phyloP scores from a whole-genome alignment of 2,329 filamentous ascomycete species.

The Fusarium metavorans region DNA sequence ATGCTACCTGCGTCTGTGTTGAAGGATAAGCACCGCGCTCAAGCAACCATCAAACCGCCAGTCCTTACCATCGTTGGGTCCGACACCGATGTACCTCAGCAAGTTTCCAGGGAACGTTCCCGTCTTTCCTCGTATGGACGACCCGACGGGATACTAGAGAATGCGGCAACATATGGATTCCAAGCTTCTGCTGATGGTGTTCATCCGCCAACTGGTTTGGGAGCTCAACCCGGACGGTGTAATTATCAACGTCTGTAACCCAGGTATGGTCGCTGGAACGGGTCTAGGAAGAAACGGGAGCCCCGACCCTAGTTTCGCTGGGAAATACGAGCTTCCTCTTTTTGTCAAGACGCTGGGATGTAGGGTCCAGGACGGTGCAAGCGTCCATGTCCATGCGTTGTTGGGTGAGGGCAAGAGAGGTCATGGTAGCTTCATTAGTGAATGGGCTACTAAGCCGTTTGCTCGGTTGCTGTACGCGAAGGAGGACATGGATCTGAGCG shows the following conservation, averaged over 20 bases:
- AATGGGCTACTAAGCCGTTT: conserved; percentile 6
- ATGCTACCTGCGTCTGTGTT: neutral
- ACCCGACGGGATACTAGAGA: neutral
- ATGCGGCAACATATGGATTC: neutral
- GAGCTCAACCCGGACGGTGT: neutral
- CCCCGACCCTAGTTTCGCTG: neutral
- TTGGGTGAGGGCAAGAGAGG: neutral
- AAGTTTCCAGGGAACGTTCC: neutral
- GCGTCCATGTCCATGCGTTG: neutral
- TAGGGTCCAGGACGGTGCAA: neutral
- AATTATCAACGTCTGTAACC: conserved; percentile 7
- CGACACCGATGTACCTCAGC: conserved; percentile 9
- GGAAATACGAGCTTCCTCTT: neutral
- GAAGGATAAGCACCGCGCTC: neutral
- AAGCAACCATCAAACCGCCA: neutral
- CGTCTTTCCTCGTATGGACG: neutral
- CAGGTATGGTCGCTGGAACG: neutral
- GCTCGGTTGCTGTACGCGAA: neutral
- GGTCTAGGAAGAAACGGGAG: neutral
- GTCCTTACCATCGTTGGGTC: conserved; percentile 2
- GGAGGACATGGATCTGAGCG: neutral
- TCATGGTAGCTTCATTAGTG: conserved; percentile 7
- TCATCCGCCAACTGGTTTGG: neutral
- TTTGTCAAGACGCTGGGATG: neutral
- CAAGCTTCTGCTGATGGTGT: conserved; percentile 2